Evolutionary conservation across 164 flowering plant species (phyloP).

Genomic region (Nymphaea colorata): DNA sequence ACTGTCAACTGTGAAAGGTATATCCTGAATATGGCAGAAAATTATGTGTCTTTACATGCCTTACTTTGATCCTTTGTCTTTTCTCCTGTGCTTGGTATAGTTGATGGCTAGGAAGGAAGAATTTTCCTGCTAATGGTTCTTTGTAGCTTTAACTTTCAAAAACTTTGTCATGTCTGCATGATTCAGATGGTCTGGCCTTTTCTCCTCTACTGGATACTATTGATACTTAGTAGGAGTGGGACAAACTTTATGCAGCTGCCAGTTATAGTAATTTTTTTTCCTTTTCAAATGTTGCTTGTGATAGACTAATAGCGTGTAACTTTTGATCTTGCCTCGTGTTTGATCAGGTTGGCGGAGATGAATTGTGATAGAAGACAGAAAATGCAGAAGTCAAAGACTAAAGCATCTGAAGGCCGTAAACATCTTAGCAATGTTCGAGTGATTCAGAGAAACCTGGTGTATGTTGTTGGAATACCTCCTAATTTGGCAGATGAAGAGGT

Average conservation of each 20-base stretch:
- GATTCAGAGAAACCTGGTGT: slow-evolving; percentile 85
- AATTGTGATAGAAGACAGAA: slow-evolving; percentile 55
- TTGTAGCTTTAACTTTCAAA: not conserved
- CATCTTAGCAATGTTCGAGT: slow-evolving; percentile 90
- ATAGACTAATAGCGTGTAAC: not conserved
- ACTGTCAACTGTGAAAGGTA: slow-evolving; percentile 76
- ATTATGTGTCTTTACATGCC: too few relatives aligned
- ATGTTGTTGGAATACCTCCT: slow-evolving; percentile 84
- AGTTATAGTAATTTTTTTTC: not conserved
- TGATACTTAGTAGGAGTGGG: not conserved
- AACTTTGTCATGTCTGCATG: not conserved
- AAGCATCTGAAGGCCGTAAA: slow-evolving; percentile 73
- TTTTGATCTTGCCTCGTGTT: not conserved
- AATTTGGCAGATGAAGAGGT: slow-evolving; percentile 93
- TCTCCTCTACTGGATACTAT: not conserved
- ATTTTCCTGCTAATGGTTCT: not conserved
- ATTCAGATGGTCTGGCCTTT: not conserved
- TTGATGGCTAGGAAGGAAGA: too few relatives aligned
- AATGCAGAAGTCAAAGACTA: slow-evolving; percentile 64
- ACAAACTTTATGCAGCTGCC: not conserved
- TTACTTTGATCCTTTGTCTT: not conserved
- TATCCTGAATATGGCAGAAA: not conserved
- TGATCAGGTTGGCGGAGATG: slow-evolving; percentile 61
- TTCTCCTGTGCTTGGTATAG: not conserved
- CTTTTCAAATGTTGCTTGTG: too few relatives aligned